Evolutionary conservation across 192 early-diverging fungal species (phyloP).

Genomic region (Dispira simplex): DNA sequence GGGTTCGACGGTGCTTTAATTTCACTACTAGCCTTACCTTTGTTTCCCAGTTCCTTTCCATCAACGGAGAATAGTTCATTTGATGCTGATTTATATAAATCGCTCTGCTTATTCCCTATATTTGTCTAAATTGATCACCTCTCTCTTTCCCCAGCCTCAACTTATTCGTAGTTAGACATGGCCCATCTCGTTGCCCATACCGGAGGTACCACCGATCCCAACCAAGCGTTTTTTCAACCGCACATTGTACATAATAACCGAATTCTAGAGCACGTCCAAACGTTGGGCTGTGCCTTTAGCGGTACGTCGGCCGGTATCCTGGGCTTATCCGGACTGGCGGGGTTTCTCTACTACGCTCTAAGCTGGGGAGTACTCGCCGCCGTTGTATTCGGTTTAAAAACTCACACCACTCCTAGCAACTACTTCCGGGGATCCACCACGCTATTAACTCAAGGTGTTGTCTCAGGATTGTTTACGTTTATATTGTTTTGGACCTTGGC

Average conservation of each 20-base stretch:
- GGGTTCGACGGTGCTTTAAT: too few species aligned
- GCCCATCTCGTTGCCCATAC: too few species aligned
- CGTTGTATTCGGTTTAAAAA: slow-evolving; percentile 41
- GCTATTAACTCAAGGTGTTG: slow-evolving; percentile 39
- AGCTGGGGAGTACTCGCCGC: slow-evolving; percentile 46
- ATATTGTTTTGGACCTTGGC: slow-evolving; percentile 65
- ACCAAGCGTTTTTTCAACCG: slow-evolving; percentile 23
- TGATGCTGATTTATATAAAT: too few species aligned
- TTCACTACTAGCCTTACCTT: too few species aligned
- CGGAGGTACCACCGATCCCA: too few species aligned
- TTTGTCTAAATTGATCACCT: too few species aligned
- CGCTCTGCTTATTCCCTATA: too few species aligned
- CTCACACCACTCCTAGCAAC: slow-evolving; percentile 30
- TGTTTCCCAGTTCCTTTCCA: too few species aligned
- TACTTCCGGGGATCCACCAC: slow-evolving; percentile 38
- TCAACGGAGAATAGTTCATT: too few species aligned
- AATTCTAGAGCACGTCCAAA: slow-evolving; percentile 29
- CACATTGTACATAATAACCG: slow-evolving; percentile 28
- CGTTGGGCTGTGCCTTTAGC: slow-evolving; percentile 30
- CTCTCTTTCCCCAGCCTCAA: too few species aligned
- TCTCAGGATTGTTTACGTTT: slow-evolving; percentile 43
- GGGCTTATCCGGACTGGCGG: slow-evolving; percentile 64
- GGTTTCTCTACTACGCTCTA: slow-evolving; percentile 69
- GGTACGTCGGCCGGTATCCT: slow-evolving; percentile 82
- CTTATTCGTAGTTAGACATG: too few species aligned